Conservation (phyloP, 139 green algal species). For the Chlorella sp. region DNA sequence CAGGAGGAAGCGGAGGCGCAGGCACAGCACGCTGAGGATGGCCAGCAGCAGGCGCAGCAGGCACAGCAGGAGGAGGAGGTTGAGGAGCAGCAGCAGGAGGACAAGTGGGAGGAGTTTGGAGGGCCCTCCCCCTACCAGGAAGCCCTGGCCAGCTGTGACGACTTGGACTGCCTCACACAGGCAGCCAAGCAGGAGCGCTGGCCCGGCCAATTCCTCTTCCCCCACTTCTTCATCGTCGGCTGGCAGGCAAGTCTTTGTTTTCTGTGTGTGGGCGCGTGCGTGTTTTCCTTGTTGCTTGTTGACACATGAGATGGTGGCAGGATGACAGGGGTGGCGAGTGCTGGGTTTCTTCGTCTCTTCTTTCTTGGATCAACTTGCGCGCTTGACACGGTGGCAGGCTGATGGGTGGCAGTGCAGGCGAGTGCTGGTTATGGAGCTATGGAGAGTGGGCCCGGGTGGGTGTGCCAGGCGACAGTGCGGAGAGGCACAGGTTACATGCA, state of each 20-base stretch:
- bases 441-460: too few species aligned
- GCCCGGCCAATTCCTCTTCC: conserved; percentile 37
- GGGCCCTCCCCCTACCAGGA: not conserved
- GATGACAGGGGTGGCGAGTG: too few species aligned
- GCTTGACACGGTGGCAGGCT: too few species aligned
- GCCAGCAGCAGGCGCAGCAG: not conserved
- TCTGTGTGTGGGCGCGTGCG: too few species aligned
- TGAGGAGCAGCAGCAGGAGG: not conserved
- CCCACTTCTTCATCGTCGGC: conserved; percentile 41
- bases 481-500: too few species aligned
- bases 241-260: conserved; percentile 24
- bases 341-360: too few species aligned
- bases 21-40: not conserved
- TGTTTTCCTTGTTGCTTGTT: too few species aligned
- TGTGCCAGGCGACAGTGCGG: too few species aligned
- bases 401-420: too few species aligned
- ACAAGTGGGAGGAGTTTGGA: not conserved
- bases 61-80: not conserved
- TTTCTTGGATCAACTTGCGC: too few species aligned
- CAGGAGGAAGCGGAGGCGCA: not conserved
- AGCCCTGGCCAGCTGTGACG: conserved; percentile 11
- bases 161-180: conserved; percentile 21
- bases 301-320: too few species aligned
- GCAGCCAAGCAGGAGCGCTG: conserved; percentile 16
- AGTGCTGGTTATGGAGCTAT: too few species aligned